These are phyloP conservation scores for Cyberlindnera euphorbiiphila DNA, from an alignment of 805 yeast genomes.

Conservation along the genomic window DNA sequence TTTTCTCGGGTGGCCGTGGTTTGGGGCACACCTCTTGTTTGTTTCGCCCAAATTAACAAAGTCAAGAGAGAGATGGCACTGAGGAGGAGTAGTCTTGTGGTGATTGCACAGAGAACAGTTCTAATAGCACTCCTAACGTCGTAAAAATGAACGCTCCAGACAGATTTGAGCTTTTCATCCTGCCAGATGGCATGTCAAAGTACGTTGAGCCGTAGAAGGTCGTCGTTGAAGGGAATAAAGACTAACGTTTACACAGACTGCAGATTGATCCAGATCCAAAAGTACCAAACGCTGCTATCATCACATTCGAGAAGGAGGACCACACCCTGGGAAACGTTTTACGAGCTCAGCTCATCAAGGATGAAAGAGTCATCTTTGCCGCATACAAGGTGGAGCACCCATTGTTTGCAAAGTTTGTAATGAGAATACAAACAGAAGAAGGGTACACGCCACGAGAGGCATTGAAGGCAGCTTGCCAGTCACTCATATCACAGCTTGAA, in stretches of 20 bases:
- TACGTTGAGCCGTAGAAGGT: constrained; percentile 33
- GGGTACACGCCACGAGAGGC: constrained; percentile 92
- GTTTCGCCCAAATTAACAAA: too few relatives aligned
- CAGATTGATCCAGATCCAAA: constrained; percentile 89
- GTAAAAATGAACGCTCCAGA: constrained; percentile 98
- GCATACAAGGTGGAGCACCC: constrained; percentile 99
- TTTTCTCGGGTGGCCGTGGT: too few relatives aligned
- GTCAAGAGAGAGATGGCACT: too few relatives aligned
- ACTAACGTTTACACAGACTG: constrained; percentile 41
- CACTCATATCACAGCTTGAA: constrained; percentile 75
- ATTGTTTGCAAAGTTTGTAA: constrained; percentile 86
- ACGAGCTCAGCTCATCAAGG: constrained; percentile 80
- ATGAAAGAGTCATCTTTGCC: constrained; percentile 87
- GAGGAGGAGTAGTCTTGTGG: too few relatives aligned
- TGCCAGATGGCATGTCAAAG: constrained; percentile 98
- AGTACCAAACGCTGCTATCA: constrained; percentile 90
- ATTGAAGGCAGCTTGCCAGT: constrained; percentile 81
- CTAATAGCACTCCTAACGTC: too few relatives aligned
- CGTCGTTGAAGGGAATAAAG: background rate
- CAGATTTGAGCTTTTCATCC: constrained; percentile 91
- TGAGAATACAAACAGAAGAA: constrained; percentile 95
- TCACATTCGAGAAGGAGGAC: constrained; percentile 94
- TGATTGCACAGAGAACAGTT: too few relatives aligned
- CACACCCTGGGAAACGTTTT: constrained; percentile 92
- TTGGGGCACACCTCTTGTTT: too few relatives aligned